phyloP scores from a whole-genome alignment of 768 basidiomycete genomes.

The Lentinula sp. region DNA sequence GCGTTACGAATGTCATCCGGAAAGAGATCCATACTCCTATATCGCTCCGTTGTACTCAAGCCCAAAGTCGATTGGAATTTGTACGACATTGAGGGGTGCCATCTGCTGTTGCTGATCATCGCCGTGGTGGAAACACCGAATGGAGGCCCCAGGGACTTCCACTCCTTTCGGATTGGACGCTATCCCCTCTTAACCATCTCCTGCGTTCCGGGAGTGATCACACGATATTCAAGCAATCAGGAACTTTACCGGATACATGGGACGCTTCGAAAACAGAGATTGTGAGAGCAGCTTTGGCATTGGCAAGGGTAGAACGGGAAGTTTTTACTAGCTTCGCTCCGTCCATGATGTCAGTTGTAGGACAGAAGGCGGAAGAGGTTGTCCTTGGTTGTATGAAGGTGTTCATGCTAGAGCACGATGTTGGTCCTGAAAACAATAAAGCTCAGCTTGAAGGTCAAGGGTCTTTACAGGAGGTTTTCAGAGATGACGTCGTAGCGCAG shows the following conservation, averaged over 20 bases:
- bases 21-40: not conserved
- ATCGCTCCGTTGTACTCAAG: slow-evolving; percentile 48
- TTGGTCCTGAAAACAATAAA: slow-evolving; percentile 17
- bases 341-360: slow-evolving; percentile 10
- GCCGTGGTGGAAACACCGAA: slow-evolving; percentile 4
- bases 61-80: slow-evolving; percentile 47
- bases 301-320: slow-evolving; percentile 47
- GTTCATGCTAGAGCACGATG: slow-evolving; percentile 92
- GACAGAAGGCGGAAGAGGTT: slow-evolving; percentile 46
- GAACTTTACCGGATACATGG: slow-evolving; percentile 61
- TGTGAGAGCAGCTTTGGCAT: slow-evolving; percentile 58
- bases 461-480: slow-evolving; percentile 64
- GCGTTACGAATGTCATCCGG: slow-evolving; percentile 36
- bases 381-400: slow-evolving; percentile 86
- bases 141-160: slow-evolving; percentile 35
- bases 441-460: slow-evolving; percentile 31
- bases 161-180: slow-evolving; percentile 57
- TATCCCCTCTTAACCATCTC: slow-evolving; percentile 69
- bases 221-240: slow-evolving; percentile 48
- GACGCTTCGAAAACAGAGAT: slow-evolving; percentile 75
- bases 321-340: slow-evolving; percentile 27
- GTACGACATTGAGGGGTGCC: slow-evolving; percentile 50
- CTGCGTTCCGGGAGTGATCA: slow-evolving; percentile 69
- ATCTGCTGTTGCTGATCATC: not conserved
- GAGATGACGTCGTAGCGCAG: slow-evolving; percentile 57